A percentile compares a stretch with the other conserved stretches of the same genome.
These are phyloP conservation scores for Dovyalis caffra DNA, from an alignment of 345 rosid genomes.

Conservation along the genomic window DNA sequence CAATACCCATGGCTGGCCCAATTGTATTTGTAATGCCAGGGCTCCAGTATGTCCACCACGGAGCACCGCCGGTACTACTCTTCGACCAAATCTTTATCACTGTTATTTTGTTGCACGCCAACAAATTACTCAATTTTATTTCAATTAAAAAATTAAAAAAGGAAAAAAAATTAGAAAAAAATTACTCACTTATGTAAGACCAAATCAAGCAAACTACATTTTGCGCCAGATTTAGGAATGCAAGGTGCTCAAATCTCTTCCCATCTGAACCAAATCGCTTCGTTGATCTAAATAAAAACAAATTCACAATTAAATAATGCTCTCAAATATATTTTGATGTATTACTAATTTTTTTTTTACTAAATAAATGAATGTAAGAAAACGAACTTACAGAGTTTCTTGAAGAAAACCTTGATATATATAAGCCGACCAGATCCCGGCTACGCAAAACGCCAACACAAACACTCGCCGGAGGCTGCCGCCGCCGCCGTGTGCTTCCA, in stretches of 20 bases:
- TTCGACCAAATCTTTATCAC: slow-evolving; percentile 95
- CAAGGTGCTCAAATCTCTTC: slow-evolving; percentile 85
- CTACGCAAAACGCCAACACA: slow-evolving; percentile 74
- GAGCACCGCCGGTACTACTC: slow-evolving; percentile 63
- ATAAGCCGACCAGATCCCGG: slow-evolving; percentile 96
- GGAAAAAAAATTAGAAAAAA: not conserved
- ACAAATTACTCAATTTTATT: too few relatives aligned
- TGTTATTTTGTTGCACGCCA: too few relatives aligned
- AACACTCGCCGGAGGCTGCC: slow-evolving; percentile 65
- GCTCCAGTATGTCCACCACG: slow-evolving; percentile 96
- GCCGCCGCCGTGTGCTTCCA: slow-evolving; percentile 64
- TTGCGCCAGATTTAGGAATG: slow-evolving; percentile 88
- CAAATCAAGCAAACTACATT: slow-evolving; percentile 85
- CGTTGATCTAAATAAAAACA: slow-evolving; percentile 54
- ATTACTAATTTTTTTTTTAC: not conserved
- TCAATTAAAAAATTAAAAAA: too few relatives aligned
- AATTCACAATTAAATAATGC: not conserved
- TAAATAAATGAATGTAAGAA: not conserved
- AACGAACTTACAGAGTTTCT: slow-evolving; percentile 71
- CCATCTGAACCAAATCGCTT: slow-evolving; percentile 84
- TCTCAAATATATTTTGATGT: not conserved
- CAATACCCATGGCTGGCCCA: slow-evolving; percentile 98
- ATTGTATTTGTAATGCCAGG: slow-evolving; percentile 95
- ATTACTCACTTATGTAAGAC: slow-evolving; percentile 84
- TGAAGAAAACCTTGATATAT: slow-evolving; percentile 96